A percentile compares a stretch with the other conserved stretches of the same genome.
Conservation (phyloP, 176 grass and related monocot species). For the Ensete glaucum region DNA sequence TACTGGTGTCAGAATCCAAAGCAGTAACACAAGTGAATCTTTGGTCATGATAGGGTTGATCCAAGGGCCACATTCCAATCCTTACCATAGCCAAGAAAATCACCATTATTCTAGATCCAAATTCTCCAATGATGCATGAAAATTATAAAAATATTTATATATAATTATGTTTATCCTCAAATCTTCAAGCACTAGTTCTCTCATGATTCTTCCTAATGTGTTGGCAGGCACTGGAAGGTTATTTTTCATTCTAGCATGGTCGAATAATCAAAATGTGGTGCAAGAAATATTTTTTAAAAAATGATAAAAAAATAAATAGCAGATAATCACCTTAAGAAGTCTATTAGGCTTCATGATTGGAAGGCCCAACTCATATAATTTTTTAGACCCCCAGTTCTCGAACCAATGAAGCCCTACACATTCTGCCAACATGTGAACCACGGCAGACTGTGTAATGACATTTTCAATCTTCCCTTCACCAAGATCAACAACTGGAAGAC, state of each 20-base stretch:
- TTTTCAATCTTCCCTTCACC: slow-evolving; percentile 86
- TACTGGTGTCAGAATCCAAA: no score
- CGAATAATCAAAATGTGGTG: neutral
- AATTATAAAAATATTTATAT: no score
- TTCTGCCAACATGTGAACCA: slow-evolving; percentile 95
- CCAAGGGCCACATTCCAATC: no score
- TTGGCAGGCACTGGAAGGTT: no score
- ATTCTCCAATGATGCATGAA: no score
- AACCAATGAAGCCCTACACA: slow-evolving; percentile 92
- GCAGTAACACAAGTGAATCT: no score
- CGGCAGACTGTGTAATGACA: slow-evolving; percentile 80
- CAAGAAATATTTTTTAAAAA: neutral
- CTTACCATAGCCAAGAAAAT: no score
- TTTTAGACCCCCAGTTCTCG: slow-evolving; percentile 88
- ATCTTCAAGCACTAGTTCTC: no score
- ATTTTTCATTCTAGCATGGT: neutral
- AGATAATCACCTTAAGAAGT: slow-evolving; percentile 54
- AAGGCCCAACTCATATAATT: slow-evolving; percentile 59
- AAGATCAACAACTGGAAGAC: slow-evolving; percentile 80
- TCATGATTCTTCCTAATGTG: no score
- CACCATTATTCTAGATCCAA: no score
- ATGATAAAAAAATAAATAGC: neutral
- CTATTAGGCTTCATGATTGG: slow-evolving; percentile 63
- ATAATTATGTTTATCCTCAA: no score
- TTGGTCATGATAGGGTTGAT: no score